These are phyloP conservation scores for Cladosporium velox DNA, from an alignment of 2,329 filamentous ascomycete species.

Conservation along the genomic window DNA sequence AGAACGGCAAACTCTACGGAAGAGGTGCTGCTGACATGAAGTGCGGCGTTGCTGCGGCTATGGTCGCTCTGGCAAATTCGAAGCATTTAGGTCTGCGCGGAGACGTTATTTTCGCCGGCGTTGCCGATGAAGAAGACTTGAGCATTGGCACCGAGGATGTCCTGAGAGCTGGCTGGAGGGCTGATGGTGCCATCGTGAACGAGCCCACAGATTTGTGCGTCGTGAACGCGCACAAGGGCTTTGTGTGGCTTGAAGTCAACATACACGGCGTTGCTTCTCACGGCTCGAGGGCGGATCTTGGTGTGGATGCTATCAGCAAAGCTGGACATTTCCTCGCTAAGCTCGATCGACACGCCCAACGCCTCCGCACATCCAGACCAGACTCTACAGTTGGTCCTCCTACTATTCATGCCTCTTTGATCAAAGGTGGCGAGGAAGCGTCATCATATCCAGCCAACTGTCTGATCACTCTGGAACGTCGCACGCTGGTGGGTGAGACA, in stretches of 20 bases:
- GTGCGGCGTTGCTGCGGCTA: constrained; percentile 50
- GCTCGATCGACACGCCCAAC: background rate
- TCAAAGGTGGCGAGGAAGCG: constrained; percentile 14
- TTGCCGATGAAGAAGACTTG: constrained; percentile 56
- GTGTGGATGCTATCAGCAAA: constrained; percentile 10
- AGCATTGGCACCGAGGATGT: constrained; percentile 56
- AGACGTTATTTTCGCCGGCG: constrained; percentile 56
- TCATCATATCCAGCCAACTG: constrained; percentile 11
- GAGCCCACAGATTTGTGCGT: constrained; percentile 52
- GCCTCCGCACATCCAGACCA: background rate
- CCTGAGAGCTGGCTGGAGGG: constrained; percentile 54
- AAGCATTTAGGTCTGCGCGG: constrained; percentile 41
- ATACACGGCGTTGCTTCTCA: constrained; percentile 5
- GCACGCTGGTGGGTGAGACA: background rate
- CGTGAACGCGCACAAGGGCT: constrained; percentile 20
- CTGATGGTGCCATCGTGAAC: constrained; percentile 54
- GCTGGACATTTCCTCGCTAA: constrained; percentile 12
- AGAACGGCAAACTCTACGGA: constrained; percentile 32
- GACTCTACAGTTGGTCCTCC: background rate
- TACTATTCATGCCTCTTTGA: constrained; percentile 9
- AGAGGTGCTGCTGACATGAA: constrained; percentile 57
- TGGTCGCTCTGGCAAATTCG: constrained; percentile 46
- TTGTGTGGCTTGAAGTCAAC: constrained; percentile 17
- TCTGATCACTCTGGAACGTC: constrained; percentile 1
- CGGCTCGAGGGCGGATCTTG: constrained; percentile 9